Evolutionary conservation across 2,329 filamentous ascomycete species (phyloP), one percentile per base, ranked within the genome.

Genomic region (Aspergillus clavatus): DNA sequence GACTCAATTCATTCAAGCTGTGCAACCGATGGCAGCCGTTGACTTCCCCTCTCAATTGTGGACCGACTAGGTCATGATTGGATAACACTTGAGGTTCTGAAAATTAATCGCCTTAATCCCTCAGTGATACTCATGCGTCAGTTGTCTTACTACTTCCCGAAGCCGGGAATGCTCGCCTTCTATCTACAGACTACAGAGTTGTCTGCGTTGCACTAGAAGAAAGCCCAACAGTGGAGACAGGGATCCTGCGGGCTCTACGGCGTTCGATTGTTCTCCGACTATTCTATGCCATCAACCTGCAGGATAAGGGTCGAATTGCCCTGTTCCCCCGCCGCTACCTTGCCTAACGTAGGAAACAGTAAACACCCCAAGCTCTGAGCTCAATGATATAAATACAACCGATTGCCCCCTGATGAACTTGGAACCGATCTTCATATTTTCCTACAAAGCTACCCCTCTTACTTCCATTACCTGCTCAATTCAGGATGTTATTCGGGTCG

Each of bases 401-500:
- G 12, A 10, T 35, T 10, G n/a, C 16, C 19, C 11, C 29, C 18
- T 18, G 16, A 18, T 21, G 14, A 21, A 35, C 10, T 18, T 35
- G 31, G 35, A 22, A 45, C 44, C 35, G 47, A 37, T 47, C 42
- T 48, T 48, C 43, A 38, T 47, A 37, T 10, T 27, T 27, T 26
- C 18, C 31, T 18, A 12, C 8, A 29, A 14, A 24, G 16, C n/a
- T 43, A n/a, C n/a, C n/a, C 28, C 21, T 18, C 39, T 26, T 39
- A 27, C 42, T 29, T 45, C 31, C 29, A n/a, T 40, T 35, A 8
- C n/a, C 16, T 11, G 33, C 28, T 29, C 6, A 4, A 3, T 26
- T 10, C 50, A 54, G 35, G 26, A 64, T 64, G 61, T 46, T 56
- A 43, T 51, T 65, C 14, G 54, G 52, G 42, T 48, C 53, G 10